These are phyloP conservation scores for Albugo laibachii DNA, from an alignment of 352 stramenopile genomes.

Conservation along the genomic window DNA sequence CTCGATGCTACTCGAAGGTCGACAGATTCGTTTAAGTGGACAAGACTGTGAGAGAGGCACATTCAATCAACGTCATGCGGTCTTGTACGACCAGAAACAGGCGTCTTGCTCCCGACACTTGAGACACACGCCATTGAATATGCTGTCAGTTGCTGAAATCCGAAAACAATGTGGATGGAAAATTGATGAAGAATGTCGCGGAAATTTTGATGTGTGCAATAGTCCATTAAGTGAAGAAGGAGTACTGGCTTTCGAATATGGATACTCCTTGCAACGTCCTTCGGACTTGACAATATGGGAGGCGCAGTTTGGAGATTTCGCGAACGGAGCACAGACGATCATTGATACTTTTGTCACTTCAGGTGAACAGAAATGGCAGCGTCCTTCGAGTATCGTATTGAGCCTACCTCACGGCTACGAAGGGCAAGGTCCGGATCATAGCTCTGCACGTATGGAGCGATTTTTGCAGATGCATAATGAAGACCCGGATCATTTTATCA, in stretches of 20 bases:
- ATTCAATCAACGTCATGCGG: slow-evolving; percentile 79
- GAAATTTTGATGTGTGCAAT: slow-evolving; percentile 62
- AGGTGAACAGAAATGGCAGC: slow-evolving; percentile 75
- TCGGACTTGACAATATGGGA: slow-evolving; percentile 82
- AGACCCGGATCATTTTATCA: slow-evolving; percentile 43
- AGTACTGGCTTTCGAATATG: slow-evolving; percentile 75
- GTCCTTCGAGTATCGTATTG: slow-evolving; percentile 77
- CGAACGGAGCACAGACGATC: slow-evolving; percentile 75
- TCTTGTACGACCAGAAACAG: slow-evolving; percentile 77
- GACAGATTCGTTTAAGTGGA: slow-evolving; percentile 66
- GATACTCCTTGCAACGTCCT: slow-evolving; percentile 66
- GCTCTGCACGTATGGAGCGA: slow-evolving; percentile 60
- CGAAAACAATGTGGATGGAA: slow-evolving; percentile 17
- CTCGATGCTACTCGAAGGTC: slow-evolving; percentile 62
- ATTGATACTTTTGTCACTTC: slow-evolving; percentile 74
- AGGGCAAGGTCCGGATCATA: slow-evolving; percentile 72
- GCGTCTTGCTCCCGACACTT: slow-evolving; percentile 53
- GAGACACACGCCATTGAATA: slow-evolving; percentile 91
- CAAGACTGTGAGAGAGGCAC: slow-evolving; percentile 81
- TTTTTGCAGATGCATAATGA: slow-evolving; percentile 71
- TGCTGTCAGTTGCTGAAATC: slow-evolving; percentile 25
- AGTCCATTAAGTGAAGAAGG: slow-evolving; percentile 65
- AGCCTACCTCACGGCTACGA: slow-evolving; percentile 73
- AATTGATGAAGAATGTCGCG: slow-evolving; percentile 20
- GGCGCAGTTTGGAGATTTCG: slow-evolving; percentile 79